A percentile compares a stretch with the other conserved stretches of the same genome.
Conservation (phyloP, 805 yeast genomes). For the Ogataea minuta region DNA sequence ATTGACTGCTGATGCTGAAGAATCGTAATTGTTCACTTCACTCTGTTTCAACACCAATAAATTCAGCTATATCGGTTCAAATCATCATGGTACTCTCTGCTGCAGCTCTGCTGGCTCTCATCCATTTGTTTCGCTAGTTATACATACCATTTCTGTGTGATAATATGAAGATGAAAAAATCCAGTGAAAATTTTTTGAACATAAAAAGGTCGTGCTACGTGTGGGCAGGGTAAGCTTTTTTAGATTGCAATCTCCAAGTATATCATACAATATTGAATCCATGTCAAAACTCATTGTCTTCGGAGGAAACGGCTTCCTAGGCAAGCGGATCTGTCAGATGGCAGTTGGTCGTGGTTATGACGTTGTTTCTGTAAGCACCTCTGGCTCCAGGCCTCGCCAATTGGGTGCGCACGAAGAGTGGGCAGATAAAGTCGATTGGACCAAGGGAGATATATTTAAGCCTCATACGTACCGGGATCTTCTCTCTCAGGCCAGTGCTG, state of each 20-base stretch:
- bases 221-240: constrained; percentile 15
- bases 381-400: constrained; percentile 51
- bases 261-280: constrained; percentile 8
- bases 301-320: constrained; percentile 87
- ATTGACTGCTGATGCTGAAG: background rate
- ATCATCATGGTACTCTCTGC: too few species aligned
- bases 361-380: constrained; percentile 61
- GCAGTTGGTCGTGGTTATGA: constrained; percentile 61
- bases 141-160: constrained; percentile 17
- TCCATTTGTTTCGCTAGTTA: background rate
- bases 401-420: constrained; percentile 39
- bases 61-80: too few species aligned
- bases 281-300: constrained; percentile 49
- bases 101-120: background rate
- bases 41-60: too few species aligned
- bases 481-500: constrained; percentile 53
- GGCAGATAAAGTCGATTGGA: constrained; percentile 64
- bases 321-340: constrained; percentile 66
- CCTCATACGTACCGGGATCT: constrained; percentile 53
- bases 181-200: constrained; percentile 19
- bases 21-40: background rate
- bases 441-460: constrained; percentile 62
- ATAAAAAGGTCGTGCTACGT: constrained; percentile 14
- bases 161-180: constrained; percentile 15
- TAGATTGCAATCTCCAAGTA: background rate